Percentiles rank a stretch among this genome's conserved stretches.
Conservation (phyloP, 495 filamentous ascomycete genomes). For the Podospora sp. region DNA sequence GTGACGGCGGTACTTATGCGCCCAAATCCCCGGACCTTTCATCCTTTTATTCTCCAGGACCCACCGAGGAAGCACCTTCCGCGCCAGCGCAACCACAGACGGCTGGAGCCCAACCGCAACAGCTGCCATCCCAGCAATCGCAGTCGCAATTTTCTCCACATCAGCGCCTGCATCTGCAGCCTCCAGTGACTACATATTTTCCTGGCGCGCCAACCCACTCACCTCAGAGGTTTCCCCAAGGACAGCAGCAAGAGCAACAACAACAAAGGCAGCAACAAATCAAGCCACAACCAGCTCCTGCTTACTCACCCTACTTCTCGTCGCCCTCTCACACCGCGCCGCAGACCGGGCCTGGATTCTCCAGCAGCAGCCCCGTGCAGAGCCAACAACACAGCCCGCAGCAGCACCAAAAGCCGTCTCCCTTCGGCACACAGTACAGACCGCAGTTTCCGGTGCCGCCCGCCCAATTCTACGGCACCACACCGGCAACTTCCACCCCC, state of each 20-base stretch:
- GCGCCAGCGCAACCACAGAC: slow-evolving; percentile 25
- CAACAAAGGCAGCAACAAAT: slow-evolving; percentile 21
- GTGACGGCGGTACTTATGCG: slow-evolving; percentile 44
- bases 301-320: slow-evolving; percentile 8
- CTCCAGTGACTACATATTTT: slow-evolving; percentile 29
- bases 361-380: background rate
- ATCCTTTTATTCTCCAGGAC: slow-evolving; percentile 48
- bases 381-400: slow-evolving; percentile 11
- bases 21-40: slow-evolving; percentile 61
- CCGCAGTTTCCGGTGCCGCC: slow-evolving; percentile 8
- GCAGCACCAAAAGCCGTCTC: slow-evolving; percentile 16
- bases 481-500: slow-evolving; percentile 10
- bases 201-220: slow-evolving; percentile 18
- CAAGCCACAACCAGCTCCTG: background rate
- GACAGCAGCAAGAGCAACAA: slow-evolving; percentile 29
- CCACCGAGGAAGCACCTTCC: slow-evolving; percentile 15
- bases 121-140: slow-evolving; percentile 31
- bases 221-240: slow-evolving; percentile 12
- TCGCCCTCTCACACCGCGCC: background rate
- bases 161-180: slow-evolving; percentile 28
- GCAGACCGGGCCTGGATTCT: slow-evolving; percentile 12
- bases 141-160: slow-evolving; percentile 29
- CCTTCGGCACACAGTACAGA: slow-evolving; percentile 9
- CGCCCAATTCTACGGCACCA: slow-evolving; percentile 8
- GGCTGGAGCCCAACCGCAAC: slow-evolving; percentile 26